phyloP scores from a whole-genome alignment of 805 yeast species.

The Candida rishiriensis region DNA sequence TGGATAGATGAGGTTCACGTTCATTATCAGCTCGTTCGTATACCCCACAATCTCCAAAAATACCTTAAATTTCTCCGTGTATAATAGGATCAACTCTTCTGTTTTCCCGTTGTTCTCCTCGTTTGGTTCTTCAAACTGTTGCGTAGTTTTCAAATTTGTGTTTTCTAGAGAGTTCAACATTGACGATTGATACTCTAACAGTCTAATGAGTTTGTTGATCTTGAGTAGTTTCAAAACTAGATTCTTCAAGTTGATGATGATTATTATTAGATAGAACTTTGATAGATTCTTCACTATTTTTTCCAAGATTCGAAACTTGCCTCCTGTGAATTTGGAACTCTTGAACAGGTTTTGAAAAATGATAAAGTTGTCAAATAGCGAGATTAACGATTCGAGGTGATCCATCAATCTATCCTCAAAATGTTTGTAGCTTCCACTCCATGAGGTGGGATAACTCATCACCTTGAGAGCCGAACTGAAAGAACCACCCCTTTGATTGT shows the following conservation, averaged over 20 bases:
- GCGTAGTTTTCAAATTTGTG: neutral
- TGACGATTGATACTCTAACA: slow-evolving; percentile 21
- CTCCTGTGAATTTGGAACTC: slow-evolving; percentile 5
- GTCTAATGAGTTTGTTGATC: slow-evolving; percentile 18
- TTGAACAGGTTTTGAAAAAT: slow-evolving; percentile 24
- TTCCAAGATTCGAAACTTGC: slow-evolving; percentile 12
- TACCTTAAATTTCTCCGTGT: slow-evolving; percentile 22
- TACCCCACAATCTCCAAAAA: slow-evolving; percentile 27
- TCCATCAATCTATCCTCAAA: slow-evolving; percentile 17
- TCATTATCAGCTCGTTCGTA: slow-evolving; percentile 27
- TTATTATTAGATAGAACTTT: slow-evolving; percentile 26
- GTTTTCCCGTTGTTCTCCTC: neutral
- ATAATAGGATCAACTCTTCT: slow-evolving; percentile 16
- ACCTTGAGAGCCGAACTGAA: neutral
- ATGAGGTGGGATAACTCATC: neutral
- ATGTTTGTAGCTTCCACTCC: slow-evolving; percentile 12
- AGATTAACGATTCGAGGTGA: slow-evolving; percentile 20
- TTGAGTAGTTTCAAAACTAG: slow-evolving; percentile 17
- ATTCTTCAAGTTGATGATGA: slow-evolving; percentile 25
- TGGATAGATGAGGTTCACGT: slow-evolving; percentile 22
- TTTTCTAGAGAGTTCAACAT: slow-evolving; percentile 7
- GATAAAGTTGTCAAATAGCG: slow-evolving; percentile 26
- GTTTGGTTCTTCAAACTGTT: neutral
- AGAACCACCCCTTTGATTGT: no score
- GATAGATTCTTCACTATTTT: slow-evolving; percentile 20